phyloP scores from a whole-genome alignment of 306 rosid genomes.

The Rubus parviflorus region DNA sequence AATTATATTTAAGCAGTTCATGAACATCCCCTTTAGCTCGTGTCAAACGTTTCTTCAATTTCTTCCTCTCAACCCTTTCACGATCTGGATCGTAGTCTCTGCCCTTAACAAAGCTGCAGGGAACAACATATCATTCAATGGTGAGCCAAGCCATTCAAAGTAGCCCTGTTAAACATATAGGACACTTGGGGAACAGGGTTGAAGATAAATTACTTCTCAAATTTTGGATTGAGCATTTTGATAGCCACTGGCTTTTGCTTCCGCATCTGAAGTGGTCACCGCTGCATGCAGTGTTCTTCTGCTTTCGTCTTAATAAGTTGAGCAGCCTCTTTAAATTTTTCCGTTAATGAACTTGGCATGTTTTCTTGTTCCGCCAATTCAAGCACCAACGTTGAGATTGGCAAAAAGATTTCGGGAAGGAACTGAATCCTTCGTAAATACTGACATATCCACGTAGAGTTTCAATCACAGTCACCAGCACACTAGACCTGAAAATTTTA shows the following conservation, averaged over 20 bases:
- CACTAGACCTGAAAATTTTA: constrained; percentile 59
- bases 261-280: constrained; percentile 83
- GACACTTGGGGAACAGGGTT: not conserved
- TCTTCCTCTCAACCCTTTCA: constrained; percentile 59
- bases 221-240: constrained; percentile 73
- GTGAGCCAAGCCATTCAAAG: constrained; percentile 15
- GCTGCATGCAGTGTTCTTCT: constrained; percentile 44
- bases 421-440: constrained; percentile 53
- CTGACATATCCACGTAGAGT: constrained; percentile 57
- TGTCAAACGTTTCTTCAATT: constrained; percentile 57
- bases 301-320: constrained; percentile 53
- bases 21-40: constrained; percentile 79
- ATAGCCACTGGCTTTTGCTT: constrained; percentile 86
- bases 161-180: not conserved
- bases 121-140: constrained; percentile 25
- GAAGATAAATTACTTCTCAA: constrained; percentile 59
- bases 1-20: constrained; percentile 81
- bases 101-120: constrained; percentile 79
- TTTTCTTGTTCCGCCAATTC: constrained; percentile 54
- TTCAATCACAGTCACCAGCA: constrained; percentile 51
- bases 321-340: constrained; percentile 52
- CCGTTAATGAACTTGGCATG: constrained; percentile 44
- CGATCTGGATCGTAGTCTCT: constrained; percentile 88
- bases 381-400: constrained; percentile 44
- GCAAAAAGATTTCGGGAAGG: constrained; percentile 81